A percentile compares a stretch with the other conserved stretches of the same genome.
Conservation (phyloP, 768 basidiomycete species). For the Lepiota brunneoincarnata region DNA sequence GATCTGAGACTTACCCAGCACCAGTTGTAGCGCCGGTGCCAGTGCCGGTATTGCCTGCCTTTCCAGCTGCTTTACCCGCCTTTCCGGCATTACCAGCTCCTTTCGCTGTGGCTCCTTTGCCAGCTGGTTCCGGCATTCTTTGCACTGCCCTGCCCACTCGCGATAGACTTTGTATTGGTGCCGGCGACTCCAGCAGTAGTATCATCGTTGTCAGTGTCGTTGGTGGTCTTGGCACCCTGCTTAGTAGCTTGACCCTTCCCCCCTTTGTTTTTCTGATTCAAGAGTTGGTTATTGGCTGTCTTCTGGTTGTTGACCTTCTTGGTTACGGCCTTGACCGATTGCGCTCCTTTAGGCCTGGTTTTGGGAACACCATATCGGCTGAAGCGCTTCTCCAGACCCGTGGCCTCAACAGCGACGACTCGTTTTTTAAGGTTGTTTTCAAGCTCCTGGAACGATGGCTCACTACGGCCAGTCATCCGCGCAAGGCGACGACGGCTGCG, state of each 20-base stretch:
- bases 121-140: neutral
- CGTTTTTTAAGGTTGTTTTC: constrained; percentile 36
- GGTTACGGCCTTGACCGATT: constrained; percentile 9
- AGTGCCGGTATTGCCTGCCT: neutral
- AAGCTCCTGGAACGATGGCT: constrained; percentile 35
- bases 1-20: neutral
- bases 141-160: neutral
- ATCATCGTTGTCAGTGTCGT: neutral
- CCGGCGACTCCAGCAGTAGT: neutral
- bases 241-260: neutral
- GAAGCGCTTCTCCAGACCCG: constrained; percentile 27
- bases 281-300: neutral
- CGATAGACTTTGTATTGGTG: neutral
- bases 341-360: constrained; percentile 1
- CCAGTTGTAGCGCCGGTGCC: neutral
- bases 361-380: constrained; percentile 23
- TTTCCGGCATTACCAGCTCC: neutral
- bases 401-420: constrained; percentile 30
- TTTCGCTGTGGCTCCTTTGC: neutral
- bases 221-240: neutral
- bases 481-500: constrained; percentile 52
- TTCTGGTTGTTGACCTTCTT: constrained; percentile 26
- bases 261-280: constrained; percentile 9
- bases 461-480: constrained; percentile 50
- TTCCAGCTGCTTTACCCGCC: neutral